Evolutionary conservation across 2,329 filamentous ascomycete genomes (phyloP).

Genomic region (Colletotrichum tropicale): DNA sequence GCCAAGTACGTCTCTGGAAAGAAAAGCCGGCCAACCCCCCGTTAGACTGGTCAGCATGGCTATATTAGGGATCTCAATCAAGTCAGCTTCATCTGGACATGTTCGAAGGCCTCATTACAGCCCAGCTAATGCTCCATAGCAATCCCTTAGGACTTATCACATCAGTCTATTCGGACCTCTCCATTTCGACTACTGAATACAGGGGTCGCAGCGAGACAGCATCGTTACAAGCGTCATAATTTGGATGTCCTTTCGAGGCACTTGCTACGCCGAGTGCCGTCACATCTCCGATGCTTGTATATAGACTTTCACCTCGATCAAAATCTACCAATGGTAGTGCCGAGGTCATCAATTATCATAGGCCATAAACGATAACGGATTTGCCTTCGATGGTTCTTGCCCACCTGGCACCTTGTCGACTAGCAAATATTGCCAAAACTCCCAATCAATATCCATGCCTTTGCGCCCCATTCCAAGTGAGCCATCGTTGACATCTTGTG

Average conservation of each 20-base stretch:
- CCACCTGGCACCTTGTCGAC: not conserved
- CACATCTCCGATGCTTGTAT: not conserved
- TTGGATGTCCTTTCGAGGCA: not conserved
- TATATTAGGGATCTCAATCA: not conserved
- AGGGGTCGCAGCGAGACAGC: not conserved
- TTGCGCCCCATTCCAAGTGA: not conserved
- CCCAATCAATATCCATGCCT: not conserved
- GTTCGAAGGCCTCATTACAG: not conserved
- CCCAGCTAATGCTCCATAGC: rapidly evolving
- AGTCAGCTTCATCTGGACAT: not conserved
- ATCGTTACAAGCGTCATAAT: not conserved
- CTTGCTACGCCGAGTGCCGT: not conserved
- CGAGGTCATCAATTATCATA: not conserved
- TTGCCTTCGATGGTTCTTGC: not conserved
- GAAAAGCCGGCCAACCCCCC: not conserved
- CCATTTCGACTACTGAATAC: not conserved
- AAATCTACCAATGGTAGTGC: not conserved
- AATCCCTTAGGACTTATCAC: not conserved
- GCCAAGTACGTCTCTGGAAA: not conserved
- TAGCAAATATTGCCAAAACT: not conserved
- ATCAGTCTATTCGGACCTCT: not conserved
- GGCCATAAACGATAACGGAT: not conserved
- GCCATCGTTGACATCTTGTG: not conserved
- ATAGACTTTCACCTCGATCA: not conserved
- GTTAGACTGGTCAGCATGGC: not conserved